phyloP scores from a whole-genome alignment of 768 basidiomycete species.

The Harrya chromipes region DNA sequence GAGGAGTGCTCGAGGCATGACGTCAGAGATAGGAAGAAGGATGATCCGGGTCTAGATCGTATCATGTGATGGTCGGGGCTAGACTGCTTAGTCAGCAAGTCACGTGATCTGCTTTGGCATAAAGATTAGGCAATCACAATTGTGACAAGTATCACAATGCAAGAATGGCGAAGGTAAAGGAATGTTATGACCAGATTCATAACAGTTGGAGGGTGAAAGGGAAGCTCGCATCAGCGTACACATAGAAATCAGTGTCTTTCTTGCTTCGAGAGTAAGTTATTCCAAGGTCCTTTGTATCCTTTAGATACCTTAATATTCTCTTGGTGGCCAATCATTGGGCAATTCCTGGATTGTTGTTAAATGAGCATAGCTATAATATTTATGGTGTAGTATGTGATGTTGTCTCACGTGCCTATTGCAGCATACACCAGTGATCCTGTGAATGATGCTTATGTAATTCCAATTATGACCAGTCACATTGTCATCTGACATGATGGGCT shows the following conservation, averaged over 20 bases:
- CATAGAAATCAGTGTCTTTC: neutral
- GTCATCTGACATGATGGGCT: neutral
- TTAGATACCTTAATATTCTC: conserved; percentile 13
- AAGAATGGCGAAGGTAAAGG: too few species aligned
- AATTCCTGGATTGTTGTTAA: conserved; percentile 1
- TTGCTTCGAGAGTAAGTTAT: neutral
- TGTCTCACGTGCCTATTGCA: conserved; percentile 1
- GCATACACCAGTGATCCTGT: conserved; percentile 26
- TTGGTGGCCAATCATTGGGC: conserved; percentile 13
- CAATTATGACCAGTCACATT: fast-evolving
- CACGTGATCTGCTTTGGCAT: too few species aligned
- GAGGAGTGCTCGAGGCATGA: too few species aligned
- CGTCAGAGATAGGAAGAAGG: too few species aligned
- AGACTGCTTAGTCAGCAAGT: too few species aligned
- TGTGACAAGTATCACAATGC: too few species aligned
- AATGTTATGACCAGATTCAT: too few species aligned
- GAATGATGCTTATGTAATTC: conserved; percentile 1
- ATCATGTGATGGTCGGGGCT: too few species aligned
- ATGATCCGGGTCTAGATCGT: too few species aligned
- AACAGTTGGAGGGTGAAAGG: too few species aligned
- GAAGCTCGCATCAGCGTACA: conserved; percentile 27
- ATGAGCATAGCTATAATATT: conserved; percentile 8
- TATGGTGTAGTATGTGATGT: conserved; percentile 7
- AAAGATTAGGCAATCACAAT: too few species aligned
- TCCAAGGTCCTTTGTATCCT: neutral